A percentile compares a stretch with the other conserved stretches of the same genome.
Conservation (phyloP, 2,329 filamentous ascomycete species). For the Colletotrichum tabaci region DNA sequence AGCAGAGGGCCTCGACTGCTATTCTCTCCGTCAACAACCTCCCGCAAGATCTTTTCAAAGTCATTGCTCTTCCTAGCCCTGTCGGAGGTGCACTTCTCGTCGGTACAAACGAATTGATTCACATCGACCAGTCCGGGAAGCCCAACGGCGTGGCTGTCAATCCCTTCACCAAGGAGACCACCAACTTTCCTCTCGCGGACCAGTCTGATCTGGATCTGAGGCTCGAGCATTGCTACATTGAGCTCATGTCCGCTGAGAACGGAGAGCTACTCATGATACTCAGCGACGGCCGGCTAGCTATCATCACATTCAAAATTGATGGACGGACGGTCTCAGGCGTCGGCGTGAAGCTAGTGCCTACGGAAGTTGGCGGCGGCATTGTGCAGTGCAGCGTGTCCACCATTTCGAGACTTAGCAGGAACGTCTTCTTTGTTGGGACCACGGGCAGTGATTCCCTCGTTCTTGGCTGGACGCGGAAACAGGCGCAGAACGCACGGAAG, state of each 20-base stretch:
- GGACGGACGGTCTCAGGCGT: constrained; percentile 93
- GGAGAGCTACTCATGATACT: constrained; percentile 90
- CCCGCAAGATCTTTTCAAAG: constrained; percentile 87
- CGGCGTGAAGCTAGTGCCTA: constrained; percentile 75
- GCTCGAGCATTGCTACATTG: constrained; percentile 85
- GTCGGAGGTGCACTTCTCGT: constrained; percentile 91
- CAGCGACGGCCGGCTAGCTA: constrained; percentile 79
- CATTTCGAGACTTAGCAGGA: constrained; percentile 76
- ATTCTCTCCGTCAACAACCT: constrained; percentile 89
- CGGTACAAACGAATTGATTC: constrained; percentile 91
- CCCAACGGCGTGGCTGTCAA: constrained; percentile 94
- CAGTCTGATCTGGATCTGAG: constrained; percentile 86
- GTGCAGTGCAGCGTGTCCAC: constrained; percentile 77
- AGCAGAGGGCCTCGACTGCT: constrained; percentile 93
- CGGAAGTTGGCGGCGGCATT: constrained; percentile 74
- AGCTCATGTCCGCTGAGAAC: constrained; percentile 80
- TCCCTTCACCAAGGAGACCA: constrained; percentile 85
- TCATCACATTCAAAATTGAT: constrained; percentile 88
- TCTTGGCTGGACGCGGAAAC: constrained; percentile 82
- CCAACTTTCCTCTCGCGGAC: constrained; percentile 87
- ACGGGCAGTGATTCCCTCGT: constrained; percentile 86
- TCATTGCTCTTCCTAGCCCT: constrained; percentile 86
- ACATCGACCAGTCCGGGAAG: constrained; percentile 96
- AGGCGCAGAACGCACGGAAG: constrained; percentile 72
- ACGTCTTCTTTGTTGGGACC: constrained; percentile 86